Base-by-base conservation (phyloP, 345 rosid species). In the rapeseed (Brassica napus) region DNA sequence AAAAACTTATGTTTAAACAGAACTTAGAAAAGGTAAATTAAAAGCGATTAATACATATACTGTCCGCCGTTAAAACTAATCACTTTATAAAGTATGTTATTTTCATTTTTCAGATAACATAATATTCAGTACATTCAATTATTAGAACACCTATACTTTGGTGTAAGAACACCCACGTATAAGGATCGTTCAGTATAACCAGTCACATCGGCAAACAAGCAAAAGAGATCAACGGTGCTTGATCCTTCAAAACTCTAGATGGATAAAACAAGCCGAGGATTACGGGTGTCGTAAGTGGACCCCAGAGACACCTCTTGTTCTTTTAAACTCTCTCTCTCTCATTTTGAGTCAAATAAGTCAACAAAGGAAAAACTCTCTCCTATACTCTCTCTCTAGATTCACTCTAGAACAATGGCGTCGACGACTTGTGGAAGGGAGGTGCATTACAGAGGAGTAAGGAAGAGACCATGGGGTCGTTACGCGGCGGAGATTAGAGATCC, bases 401-500 rank as follows among this genome's bases (percentile, higher is more conserved):
- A 52, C 26, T 72, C 31, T 54, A 52, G 72, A 71, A 57, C 64
- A 65, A 86, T 87, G 95, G 86, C 95, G 71, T 84, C 97, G 12
- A 73, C 94, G n/a, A 75, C 77, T 2, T 76, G 81, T 21, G 77
- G 74, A 18, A 83, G 88, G 12, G 97, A 91, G 68, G 97, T 89
- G 32, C 98, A 91, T 84, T 92, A 88, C 88, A 82, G 97, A 54
- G 98, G 98, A 8, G 98, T 94, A 12, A 67, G 97, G 39, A 94
- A 94, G 94, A 82, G 98, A 80, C 98, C 98, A 8, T 94, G 98
- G 98, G 98, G 98, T 3, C 89, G 97, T 21, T 94, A 92, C 85
- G 97, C 97, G 0, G 98, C 98, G 0, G 98, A 94, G 87, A 94
- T 94, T 70, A 91, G 98, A 26, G 98, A 92, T 83, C 98, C 98